Conservation (phyloP, 306 rosid genomes). For the Cucurbita ficifolia region DNA sequence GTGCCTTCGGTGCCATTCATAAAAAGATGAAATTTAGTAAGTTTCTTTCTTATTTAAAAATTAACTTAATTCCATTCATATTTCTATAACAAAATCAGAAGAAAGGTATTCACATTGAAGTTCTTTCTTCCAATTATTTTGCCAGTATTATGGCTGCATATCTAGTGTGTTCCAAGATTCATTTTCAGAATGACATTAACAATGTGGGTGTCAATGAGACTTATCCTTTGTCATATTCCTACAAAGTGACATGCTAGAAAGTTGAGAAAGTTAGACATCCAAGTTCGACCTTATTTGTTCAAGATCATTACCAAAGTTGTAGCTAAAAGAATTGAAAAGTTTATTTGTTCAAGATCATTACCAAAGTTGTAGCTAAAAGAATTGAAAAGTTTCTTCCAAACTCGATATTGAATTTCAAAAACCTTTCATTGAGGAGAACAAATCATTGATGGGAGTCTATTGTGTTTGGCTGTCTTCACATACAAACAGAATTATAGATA, state of each 20-base stretch:
- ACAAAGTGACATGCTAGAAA: not conserved
- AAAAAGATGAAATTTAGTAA: not conserved
- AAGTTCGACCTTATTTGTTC: not conserved
- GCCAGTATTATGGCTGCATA: not conserved
- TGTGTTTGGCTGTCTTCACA: not conserved
- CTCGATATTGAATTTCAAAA: not conserved
- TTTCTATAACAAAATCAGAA: not conserved
- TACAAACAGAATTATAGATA: not conserved
- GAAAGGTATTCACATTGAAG: not conserved
- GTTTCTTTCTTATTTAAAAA: not conserved
- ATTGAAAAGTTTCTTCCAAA: not conserved
- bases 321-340: too few relatives aligned
- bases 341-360: not conserved
- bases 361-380: not conserved
- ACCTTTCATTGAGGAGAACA: not conserved
- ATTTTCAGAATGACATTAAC: not conserved
- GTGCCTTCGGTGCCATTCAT: not conserved
- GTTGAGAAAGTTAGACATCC: not conserved
- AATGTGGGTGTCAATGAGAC: not conserved
- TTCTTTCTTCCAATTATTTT: not conserved
- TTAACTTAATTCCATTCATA: not conserved
- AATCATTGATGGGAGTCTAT: not conserved
- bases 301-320: not conserved
- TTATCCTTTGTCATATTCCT: not conserved
- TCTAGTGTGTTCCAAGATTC: not conserved